Evolutionary conservation across 2,329 filamentous ascomycete species (phyloP), one percentile per base, ranked within the genome.

Genomic region (Xylaria multiplex): DNA sequence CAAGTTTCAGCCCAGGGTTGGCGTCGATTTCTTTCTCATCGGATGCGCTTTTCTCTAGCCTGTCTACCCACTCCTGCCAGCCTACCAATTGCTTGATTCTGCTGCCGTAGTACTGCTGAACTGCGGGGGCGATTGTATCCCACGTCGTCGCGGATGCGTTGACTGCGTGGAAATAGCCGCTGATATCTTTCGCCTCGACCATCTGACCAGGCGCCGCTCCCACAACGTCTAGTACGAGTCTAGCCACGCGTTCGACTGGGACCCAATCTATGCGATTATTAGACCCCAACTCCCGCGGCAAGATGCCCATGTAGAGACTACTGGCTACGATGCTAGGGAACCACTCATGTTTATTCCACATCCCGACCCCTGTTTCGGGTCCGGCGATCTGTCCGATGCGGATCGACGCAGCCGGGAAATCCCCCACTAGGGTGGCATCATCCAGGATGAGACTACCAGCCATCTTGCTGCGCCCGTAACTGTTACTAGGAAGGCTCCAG

Each of bases 321-420:
- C 83, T 85, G 0, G 79, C 78, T 14, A 84, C 74, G 19, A 84
- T 74, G 37, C 76, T 80, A 0, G 87, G 87, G 2, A 89, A 72
- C 83, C 85, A 88, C 67, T 90, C 87, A 8, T 84, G 79, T 16
- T 73, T 77, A 66, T 85, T 88, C 87, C 87, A 89, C 24, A 71
- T 68, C 0, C 85, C 86, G 16, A 73, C 58, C 14, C 76, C 73
- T 35, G 69, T 69, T 22, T 75, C 73, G 0, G 82, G 79, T 0
- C 82, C 82, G 1, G 76, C 80, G 56, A 85, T 80, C 71, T 85
- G 84, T 0, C 82, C 83, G 1, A 84, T 78, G 1, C 84, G 80
- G 30, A 83, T 75, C 6, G 81, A 72, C 2, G 78, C 77, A 1
- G 77, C 74, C 1, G 78, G 77, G 2, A 85, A 74, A 24, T 78